Base-by-base conservation (phyloP, 345 rosid species). In the Eucalyptus curtisii region DNA sequence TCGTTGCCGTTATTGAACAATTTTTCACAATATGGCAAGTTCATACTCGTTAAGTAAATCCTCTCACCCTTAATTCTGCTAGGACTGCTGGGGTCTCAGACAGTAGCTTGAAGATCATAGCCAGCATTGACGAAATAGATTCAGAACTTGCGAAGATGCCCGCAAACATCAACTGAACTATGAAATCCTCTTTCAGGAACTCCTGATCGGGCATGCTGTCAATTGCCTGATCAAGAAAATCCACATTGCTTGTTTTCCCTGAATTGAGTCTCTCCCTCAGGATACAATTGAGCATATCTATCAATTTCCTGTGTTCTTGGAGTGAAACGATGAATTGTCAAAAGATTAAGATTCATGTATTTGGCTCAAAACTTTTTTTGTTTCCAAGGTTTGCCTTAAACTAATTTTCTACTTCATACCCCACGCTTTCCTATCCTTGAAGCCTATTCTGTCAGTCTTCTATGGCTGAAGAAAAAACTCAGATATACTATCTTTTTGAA, bases 151-250 rank as follows among this genome's bases (percentile, higher is more conserved):
- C 94, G 37, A 89, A 55, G 22, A 88, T 27, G 48, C 86, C 42
- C 2, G 49, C 90, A 44, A 86, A 86, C 22, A 91, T 19, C 7
- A 88, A 15, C 12, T 44, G 87, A 47, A 42, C 88, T 42, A 85
- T 31, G 40, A 91, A 88, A 33, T 91, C 91, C 30, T 89, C 80
- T 22, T 91, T 89, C 66, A 90, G 22, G 89, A 90, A 90, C 40
- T 89, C 85, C 40, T 91, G 87, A 7, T 76, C 76, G 4, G n/a
- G n/a, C 89, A 89, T 86, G 88, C 90, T 90, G 27, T 49, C 82
- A 8, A 93, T 13, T 22, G 88, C 84, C 10, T 88, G 90, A 86
- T 88, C 87, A 11, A 91, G 90, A 7, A 89, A 61, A 61, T 61
- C 68, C 68, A 61, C 68, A 61, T 61, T 61, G 68, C 68, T 61